Conservation (phyloP, 306 rosid species). For the Chamaecrista fasciculata region DNA sequence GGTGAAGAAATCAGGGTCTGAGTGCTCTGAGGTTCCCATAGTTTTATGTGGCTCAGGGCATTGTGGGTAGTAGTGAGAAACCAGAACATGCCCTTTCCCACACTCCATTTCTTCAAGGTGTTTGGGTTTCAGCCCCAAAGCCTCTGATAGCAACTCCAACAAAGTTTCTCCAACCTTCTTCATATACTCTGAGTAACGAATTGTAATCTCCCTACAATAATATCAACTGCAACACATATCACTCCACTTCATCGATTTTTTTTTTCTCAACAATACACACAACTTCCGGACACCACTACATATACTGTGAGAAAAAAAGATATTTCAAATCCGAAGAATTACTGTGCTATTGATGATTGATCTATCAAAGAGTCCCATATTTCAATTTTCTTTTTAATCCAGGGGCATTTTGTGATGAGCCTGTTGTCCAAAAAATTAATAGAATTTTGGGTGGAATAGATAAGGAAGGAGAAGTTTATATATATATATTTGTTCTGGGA, state of each 20-base stretch:
- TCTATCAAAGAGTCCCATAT: too few relatives aligned
- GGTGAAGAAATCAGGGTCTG: conserved; percentile 14
- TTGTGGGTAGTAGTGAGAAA: conserved; percentile 15
- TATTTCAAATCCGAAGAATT: too few relatives aligned
- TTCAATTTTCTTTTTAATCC: too few relatives aligned
- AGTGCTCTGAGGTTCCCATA: conserved; percentile 6
- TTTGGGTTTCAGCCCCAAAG: conserved; percentile 12
- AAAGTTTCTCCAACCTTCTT: neutral
- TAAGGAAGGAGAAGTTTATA: too few relatives aligned
- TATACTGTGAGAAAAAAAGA: too few relatives aligned
- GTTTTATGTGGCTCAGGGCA: conserved; percentile 20
- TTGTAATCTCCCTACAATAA: neutral
- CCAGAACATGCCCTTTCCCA: neutral
- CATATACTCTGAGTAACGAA: neutral
- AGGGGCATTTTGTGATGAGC: too few relatives aligned
- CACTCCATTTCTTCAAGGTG: conserved; percentile 25
- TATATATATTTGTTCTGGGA: too few relatives aligned
- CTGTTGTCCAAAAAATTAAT: too few relatives aligned
- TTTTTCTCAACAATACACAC: too few relatives aligned
- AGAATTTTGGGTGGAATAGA: too few relatives aligned
- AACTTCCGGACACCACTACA: too few relatives aligned
- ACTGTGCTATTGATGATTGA: too few relatives aligned
- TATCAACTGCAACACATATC: neutral
- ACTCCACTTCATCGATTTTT: neutral
- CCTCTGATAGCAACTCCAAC: conserved; percentile 22